A percentile compares a stretch with the other conserved stretches of the same genome.
phyloP scores from a whole-genome alignment of 164 flowering plant genomes.

The Buxus sempervirens region DNA sequence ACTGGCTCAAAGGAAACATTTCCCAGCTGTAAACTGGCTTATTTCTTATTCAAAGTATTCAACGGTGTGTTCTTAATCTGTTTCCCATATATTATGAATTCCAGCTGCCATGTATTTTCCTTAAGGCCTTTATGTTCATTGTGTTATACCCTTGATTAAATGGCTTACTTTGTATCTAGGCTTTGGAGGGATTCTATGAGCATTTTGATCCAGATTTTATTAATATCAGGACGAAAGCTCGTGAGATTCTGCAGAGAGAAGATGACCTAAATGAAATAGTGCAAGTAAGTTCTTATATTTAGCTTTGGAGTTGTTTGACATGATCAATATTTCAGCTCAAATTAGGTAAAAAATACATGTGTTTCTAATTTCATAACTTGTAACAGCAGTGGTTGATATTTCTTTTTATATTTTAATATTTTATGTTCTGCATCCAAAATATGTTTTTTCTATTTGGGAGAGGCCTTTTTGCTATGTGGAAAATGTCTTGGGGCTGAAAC shows the following conservation, averaged over 20 bases:
- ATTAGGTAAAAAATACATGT: no score
- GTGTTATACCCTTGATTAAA: not conserved
- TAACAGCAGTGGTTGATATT: no score
- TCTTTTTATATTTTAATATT: no score
- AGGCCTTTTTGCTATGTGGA: no score
- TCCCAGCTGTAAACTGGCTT: conserved; percentile 99
- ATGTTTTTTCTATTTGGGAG: no score
- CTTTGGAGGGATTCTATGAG: conserved; percentile 91
- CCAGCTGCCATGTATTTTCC: not conserved
- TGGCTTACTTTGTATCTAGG: conserved; percentile 40
- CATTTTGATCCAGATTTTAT: conserved; percentile 92
- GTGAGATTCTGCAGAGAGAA: conserved; percentile 97
- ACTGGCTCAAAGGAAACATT: conserved; percentile 99
- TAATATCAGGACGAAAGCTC: conserved; percentile 94
- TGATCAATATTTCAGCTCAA: no score
- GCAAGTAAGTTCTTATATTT: conserved; percentile 73
- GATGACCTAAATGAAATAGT: conserved; percentile 99
- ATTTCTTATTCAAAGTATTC: conserved; percentile 97
- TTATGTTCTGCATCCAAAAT: no score
- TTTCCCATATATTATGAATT: not conserved
- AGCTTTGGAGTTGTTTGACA: no score
- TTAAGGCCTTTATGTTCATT: not conserved
- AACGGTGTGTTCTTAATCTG: conserved; percentile 40
- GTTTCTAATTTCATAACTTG: no score
- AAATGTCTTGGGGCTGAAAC: no score